Base-by-base conservation (phyloP, 345 rosid species). In the Bruguiera parviflora region DNA sequence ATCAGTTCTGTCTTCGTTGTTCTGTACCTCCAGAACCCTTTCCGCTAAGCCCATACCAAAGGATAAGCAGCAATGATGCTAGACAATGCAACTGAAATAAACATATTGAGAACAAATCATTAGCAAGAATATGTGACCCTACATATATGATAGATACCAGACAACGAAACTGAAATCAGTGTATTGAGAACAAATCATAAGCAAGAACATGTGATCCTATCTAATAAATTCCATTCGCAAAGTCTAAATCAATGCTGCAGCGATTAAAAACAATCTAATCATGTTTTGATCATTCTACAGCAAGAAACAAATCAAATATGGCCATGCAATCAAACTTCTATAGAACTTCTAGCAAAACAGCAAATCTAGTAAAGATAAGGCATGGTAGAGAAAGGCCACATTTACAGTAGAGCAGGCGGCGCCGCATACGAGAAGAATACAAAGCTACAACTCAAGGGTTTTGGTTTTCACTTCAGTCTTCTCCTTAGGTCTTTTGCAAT, bases 31-130 rank as follows among this genome's bases (percentile, higher is more conserved):
- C n/a, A 64, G 51, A 65, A 58, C 80, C 70, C 61, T 69, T 75
- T 82, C 83, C 67, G 73, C 80, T 72, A 79, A 68, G 55, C 78
- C 85, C 95, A 84, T 90, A 62, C 8, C 65, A 49, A 63, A 59
- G 62, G 20, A 35, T 22, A 62, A 61, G 58, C 71, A 67, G 47
- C 28, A 32, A 32, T 46, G 58, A 55, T 64, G 58, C 80, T 80
- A 68, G 33, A 55, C 53, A 72, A 70, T 22, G 28, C 11, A 22
- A 15, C 58, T 21, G 25, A 56, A 56, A 56, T 56, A 10, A 24
- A 22, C 5, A 0, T 27, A 56, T 22, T 10, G 59, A 56, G 16
- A 56, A 56, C 16, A 56, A 27, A 56, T 43, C 18, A 43, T 43
- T 11, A 13, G 16, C 49, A 13, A 43, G 18, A 43, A 43, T 43